Evolutionary conservation across 805 yeast genomes (phyloP).

Genomic region (Crinitomyces ghanaensis): DNA sequence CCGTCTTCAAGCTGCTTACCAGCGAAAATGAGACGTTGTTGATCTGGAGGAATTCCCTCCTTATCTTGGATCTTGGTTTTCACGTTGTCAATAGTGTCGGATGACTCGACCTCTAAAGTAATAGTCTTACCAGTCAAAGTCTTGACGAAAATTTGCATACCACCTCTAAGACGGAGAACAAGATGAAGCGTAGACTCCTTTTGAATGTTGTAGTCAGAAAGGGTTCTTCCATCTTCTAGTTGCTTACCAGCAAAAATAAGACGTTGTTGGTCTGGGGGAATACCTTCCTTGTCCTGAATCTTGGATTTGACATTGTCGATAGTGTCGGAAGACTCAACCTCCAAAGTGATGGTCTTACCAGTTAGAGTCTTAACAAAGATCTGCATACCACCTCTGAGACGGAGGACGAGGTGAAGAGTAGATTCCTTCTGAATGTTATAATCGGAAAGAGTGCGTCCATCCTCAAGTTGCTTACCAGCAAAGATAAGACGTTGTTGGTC

Average conservation of each 20-base stretch:
- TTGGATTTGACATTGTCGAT: conserved; percentile 91
- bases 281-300: conserved; percentile 94
- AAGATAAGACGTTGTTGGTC: conserved; percentile 92
- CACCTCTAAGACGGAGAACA: conserved; percentile 83
- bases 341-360: conserved; percentile 81
- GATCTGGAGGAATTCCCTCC: conserved; percentile 96
- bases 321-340: conserved; percentile 90
- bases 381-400: conserved; percentile 92
- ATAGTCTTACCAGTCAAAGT: conserved; percentile 85
- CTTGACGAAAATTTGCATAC: conserved; percentile 72
- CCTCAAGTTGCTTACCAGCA: conserved; percentile 96
- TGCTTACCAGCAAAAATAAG: conserved; percentile 94
- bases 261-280: conserved; percentile 95
- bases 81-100: conserved; percentile 90
- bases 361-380: conserved; percentile 84
- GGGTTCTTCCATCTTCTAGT: conserved; percentile 89
- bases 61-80: conserved; percentile 91
- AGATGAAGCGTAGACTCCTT: conserved; percentile 82
- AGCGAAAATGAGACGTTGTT: conserved; percentile 87
- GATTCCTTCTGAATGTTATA: conserved; percentile 95
- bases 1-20: conserved; percentile 96
- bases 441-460: conserved; percentile 87
- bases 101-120: conserved; percentile 81
- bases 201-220: conserved; percentile 91
- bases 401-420: conserved; percentile 68